Percentiles rank a stretch among this genome's conserved stretches.
phyloP scores from a whole-genome alignment of 2,329 filamentous ascomycete genomes.

The Stagonosporopsis chrysanthemi region DNA sequence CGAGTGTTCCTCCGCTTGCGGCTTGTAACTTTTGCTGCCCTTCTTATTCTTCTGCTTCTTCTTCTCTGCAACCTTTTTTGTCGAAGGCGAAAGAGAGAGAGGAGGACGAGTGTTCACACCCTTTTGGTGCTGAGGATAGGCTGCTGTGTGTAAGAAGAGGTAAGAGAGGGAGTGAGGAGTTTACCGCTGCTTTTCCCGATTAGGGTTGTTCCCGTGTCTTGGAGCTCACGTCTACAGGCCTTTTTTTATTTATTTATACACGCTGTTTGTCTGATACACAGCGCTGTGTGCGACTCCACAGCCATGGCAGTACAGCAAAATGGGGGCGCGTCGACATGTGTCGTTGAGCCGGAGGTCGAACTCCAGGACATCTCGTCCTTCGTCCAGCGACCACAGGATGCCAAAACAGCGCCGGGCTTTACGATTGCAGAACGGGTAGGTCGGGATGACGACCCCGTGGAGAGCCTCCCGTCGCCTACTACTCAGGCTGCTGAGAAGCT shows the following conservation, averaged over 20 bases:
- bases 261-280: background rate
- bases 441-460: constrained; percentile 39
- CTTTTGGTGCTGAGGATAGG: too few relatives aligned
- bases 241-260: background rate
- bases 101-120: too few relatives aligned
- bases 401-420: constrained; percentile 26
- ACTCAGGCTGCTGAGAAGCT: constrained; percentile 51
- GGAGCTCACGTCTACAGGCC: background rate
- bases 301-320: constrained; percentile 40
- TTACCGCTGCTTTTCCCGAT: constrained; percentile 1
- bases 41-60: background rate
- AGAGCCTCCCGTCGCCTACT: constrained; percentile 56
- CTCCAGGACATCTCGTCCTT: constrained; percentile 40
- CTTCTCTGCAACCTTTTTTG: too few relatives aligned
- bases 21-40: too few relatives aligned
- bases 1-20: too few relatives aligned
- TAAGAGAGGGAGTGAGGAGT: background rate
- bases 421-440: constrained; percentile 28
- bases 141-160: background rate
- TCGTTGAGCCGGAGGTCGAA: constrained; percentile 42
- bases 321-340: constrained; percentile 45
- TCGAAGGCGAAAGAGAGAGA: too few relatives aligned
- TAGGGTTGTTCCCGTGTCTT: background rate
- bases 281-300: background rate
- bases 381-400: constrained; percentile 29